Evolutionary conservation across 495 filamentous ascomycete species (phyloP).

Genomic region (Hypoxylon fragiforme): DNA sequence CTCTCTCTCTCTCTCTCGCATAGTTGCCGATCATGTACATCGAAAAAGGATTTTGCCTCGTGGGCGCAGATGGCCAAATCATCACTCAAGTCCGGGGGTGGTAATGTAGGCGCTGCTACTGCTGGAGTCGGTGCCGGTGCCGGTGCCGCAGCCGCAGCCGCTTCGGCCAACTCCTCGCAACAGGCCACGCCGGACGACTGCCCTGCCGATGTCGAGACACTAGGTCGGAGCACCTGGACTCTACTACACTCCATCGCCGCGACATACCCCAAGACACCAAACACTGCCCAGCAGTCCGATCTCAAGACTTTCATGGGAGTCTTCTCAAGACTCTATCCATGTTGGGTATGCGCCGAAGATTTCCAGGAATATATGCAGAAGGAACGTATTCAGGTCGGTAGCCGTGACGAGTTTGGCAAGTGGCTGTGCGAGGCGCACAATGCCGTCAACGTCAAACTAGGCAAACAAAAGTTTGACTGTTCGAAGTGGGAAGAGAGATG

Average conservation of each 20-base stretch:
- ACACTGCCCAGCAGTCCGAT: slow-evolving; percentile 67
- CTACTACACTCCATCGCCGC: slow-evolving; percentile 89
- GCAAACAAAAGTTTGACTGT: slow-evolving; percentile 92
- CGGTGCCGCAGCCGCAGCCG: slow-evolving; percentile 31
- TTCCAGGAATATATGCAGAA: slow-evolving; percentile 80
- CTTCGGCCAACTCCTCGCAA: slow-evolving; percentile 30
- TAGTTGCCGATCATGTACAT: slow-evolving; percentile 90
- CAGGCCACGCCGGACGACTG: slow-evolving; percentile 55
- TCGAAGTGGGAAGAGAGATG: slow-evolving; percentile 90
- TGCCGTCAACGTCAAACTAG: slow-evolving; percentile 91
- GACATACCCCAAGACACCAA: slow-evolving; percentile 72
- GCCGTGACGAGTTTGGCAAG: slow-evolving; percentile 74
- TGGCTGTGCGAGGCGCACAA: slow-evolving; percentile 99
- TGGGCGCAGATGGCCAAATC: slow-evolving; percentile 66
- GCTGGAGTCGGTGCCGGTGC: slow-evolving; percentile 36
- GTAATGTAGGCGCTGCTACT: slow-evolving; percentile 33
- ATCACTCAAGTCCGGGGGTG: slow-evolving; percentile 50
- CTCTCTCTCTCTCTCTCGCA: background rate
- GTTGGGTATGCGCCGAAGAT: slow-evolving; percentile 92
- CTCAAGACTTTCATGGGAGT: slow-evolving; percentile 75
- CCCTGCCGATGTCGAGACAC: slow-evolving; percentile 78
- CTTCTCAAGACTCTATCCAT: slow-evolving; percentile 87
- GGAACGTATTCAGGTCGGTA: slow-evolving; percentile 69
- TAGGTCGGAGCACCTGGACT: slow-evolving; percentile 90
- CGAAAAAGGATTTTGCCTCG: slow-evolving; percentile 65